Evolutionary conservation across 2,329 filamentous ascomycete genomes (phyloP), one percentile per base, ranked within the genome.

Genomic region (Sporothrix brunneoviolacea): DNA sequence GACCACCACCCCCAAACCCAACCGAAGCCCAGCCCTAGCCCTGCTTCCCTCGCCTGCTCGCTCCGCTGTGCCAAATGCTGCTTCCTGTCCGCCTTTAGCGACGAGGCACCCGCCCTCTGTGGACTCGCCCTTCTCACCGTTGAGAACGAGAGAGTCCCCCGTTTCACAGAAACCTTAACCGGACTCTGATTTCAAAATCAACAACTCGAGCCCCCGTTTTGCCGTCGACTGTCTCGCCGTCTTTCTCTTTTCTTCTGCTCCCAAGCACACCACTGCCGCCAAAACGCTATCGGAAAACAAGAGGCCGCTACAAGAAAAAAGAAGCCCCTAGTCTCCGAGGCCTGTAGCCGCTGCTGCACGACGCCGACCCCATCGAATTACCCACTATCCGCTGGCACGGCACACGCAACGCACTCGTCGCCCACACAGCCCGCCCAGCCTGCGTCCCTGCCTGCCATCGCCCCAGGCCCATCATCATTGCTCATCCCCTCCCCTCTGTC

Each of bases 281-380:
- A 36, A 32, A 42, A 47, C 50, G 38, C 44, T 36, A 35, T 28
- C 24, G 18, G 18, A 22, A 24, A 16, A 5, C 10, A 36, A 30
- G 36, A 36, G 24, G 42, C n/a, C n/a, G n/a, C n/a, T n/a, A 28
- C 24, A 38, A 13, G 27, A 35, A 41, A 22, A 49, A 41, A 36
- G 28, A 24, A 24, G 27, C 47, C 38, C 39, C 39, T 43, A 38
- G 22, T 37, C 32, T 21, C 39, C 30, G 43, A 41, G 24, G 39
- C 48, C 48, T 44, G 39, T 52, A 52, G 30, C 38, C 24, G 38
- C 43, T 42, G 16, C 48, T 18, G n/a, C 22, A 27, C 40, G 15
- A 46, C 22, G 19, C 12, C 18, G 48, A 16, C 48, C 48, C 44
- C 18, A 9, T 37, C 27, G n/a, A n/a, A 45, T 50, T 35, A 35